Conservation (phyloP, 73 alveolate species). For the Symbiodinium natans region DNA sequence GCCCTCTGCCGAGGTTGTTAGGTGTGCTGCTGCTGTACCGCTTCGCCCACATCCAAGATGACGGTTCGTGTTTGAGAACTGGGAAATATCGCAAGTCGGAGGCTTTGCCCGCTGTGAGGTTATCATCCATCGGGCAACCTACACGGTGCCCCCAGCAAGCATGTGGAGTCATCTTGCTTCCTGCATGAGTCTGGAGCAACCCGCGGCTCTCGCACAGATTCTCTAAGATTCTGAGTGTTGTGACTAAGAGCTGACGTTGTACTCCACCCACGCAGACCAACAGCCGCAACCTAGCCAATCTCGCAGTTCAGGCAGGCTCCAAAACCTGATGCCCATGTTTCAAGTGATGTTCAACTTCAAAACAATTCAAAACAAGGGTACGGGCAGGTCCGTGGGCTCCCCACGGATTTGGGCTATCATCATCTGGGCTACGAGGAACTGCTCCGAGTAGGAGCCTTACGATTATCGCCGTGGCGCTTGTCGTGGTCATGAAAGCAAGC, state of each 20-base stretch:
- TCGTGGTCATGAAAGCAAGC: neutral
- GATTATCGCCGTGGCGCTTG: too few relatives aligned
- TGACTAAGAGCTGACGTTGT: neutral
- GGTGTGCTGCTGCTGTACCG: conserved; percentile 62
- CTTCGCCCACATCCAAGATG: conserved; percentile 10
- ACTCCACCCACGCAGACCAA: conserved; percentile 2
- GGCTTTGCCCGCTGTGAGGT: neutral
- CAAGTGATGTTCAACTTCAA: neutral
- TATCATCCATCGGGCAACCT: conserved; percentile 68
- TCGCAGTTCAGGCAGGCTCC: conserved; percentile 54
- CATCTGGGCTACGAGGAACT: conserved; percentile 71
- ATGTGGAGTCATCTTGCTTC: too few relatives aligned
- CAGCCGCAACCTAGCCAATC: conserved; percentile 44
- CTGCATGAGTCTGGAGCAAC: too few relatives aligned
- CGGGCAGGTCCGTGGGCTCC: conserved; percentile 45
- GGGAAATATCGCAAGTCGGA: too few relatives aligned
- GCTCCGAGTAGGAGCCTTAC: neutral
- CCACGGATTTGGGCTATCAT: conserved; percentile 68
- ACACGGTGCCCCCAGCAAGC: neutral
- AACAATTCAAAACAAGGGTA: neutral
- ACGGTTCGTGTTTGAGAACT: too few relatives aligned
- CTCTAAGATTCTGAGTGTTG: neutral
- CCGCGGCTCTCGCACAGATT: neutral
- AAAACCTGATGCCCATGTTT: too few relatives aligned
- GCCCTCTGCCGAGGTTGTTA: conserved; percentile 56